These are phyloP conservation scores for Diaporthe amygdali DNA, from an alignment of 2,329 filamentous ascomycete species.

Conservation along the genomic window DNA sequence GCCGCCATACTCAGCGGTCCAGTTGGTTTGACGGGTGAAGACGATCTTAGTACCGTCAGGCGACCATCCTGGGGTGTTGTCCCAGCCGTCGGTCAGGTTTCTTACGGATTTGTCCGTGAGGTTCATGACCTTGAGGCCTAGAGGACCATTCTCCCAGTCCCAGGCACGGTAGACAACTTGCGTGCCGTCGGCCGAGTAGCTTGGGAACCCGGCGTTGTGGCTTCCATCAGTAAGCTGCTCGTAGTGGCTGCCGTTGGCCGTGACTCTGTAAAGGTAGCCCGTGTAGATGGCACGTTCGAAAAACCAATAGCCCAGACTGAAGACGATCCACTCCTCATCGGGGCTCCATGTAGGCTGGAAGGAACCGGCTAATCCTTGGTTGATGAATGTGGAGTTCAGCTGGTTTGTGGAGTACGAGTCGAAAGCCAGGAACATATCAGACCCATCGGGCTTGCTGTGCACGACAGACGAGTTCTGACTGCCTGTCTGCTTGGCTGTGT, in stretches of 20 bases:
- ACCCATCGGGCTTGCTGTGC: conserved; percentile 35
- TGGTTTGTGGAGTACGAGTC: not conserved
- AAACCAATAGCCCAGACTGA: conserved; percentile 48
- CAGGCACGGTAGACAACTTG: conserved; percentile 41
- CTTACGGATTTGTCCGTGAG: conserved; percentile 30
- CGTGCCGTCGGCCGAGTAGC: conserved; percentile 41
- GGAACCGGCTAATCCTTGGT: conserved; percentile 41
- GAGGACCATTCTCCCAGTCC: conserved; percentile 27
- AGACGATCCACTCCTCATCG: conserved; percentile 42
- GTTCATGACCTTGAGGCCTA: conserved; percentile 40
- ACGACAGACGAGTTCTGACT: conserved; percentile 41
- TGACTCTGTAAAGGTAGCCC: conserved; percentile 25
- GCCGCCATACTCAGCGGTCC: conserved; percentile 13
- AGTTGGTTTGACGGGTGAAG: conserved; percentile 41
- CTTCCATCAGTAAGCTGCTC: conserved; percentile 37
- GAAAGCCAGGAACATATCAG: conserved; percentile 15
- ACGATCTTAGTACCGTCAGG: conserved; percentile 44
- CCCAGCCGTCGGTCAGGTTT: conserved; percentile 41
- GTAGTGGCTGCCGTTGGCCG: conserved; percentile 19
- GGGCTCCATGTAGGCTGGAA: conserved; percentile 46
- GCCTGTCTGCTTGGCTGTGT: conserved; percentile 45
- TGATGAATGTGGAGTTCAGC: conserved; percentile 24
- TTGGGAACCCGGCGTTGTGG: conserved; percentile 45
- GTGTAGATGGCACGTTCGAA: conserved; percentile 33
- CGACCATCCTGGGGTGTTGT: conserved; percentile 45